These are phyloP conservation scores for Asterella californica DNA, from an alignment of 225 moss, liverwort and hornwort genomes.

Conservation along the genomic window DNA sequence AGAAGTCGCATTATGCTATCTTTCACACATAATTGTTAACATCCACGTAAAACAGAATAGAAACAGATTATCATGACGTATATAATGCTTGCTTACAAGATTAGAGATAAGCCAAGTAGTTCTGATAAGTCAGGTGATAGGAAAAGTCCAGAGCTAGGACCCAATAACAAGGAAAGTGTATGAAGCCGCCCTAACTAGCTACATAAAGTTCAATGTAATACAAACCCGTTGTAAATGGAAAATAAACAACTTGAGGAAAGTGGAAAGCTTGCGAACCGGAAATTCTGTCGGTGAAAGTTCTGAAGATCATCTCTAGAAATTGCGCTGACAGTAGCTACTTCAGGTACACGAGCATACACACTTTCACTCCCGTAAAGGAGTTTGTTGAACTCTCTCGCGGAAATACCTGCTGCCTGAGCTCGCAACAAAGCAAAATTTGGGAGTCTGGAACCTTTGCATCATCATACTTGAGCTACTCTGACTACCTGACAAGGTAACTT, in stretches of 20 bases:
- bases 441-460: neutral
- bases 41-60: neutral
- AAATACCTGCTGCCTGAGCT: slow-evolving; percentile 39
- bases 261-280: slow-evolving; percentile 17
- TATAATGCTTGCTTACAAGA: neutral
- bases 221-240: neutral
- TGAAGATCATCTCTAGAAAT: slow-evolving; percentile 26
- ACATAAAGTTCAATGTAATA: neutral
- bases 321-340: slow-evolving; percentile 25
- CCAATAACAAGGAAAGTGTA: neutral
- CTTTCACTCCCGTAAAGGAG: slow-evolving; percentile 38
- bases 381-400: slow-evolving; percentile 36
- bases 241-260: neutral
- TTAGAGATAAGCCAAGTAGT: neutral
- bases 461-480: neutral
- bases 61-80: neutral
- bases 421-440: neutral
- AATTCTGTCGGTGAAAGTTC: slow-evolving; percentile 29
- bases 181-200: neutral
- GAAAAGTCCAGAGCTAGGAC: neutral
- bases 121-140: neutral
- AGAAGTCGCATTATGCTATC: neutral
- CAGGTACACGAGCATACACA: slow-evolving; percentile 35
- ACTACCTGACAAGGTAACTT: neutral
- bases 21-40: neutral